Base-by-base conservation (phyloP, 192 early-diverging fungal species). In the Globomyces pollinis-pini region DNA sequence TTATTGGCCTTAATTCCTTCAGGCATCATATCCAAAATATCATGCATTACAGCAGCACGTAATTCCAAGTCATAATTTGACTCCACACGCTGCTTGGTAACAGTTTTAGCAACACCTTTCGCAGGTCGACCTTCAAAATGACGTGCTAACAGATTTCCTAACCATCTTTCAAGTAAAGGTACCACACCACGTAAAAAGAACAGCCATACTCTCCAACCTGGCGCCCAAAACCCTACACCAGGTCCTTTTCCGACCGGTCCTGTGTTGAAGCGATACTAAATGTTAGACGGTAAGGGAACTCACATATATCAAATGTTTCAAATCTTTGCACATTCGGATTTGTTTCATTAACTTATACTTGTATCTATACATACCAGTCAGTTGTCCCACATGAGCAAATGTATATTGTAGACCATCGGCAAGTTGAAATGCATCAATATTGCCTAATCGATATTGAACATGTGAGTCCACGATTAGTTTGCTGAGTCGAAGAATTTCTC, bases 321-420 rank as follows among this genome's bases (percentile, higher is more conserved):
- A 72, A 68, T 95, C 92, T 66, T 93, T 94, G 73, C 89, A 86
- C 68, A 91, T 91, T 52, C 94, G 89, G 59, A 99, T 93, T 69
- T 99, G 96, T 58, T 91, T 61, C 94, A 99, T 97, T 36, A 99
- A 68, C 34, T 87, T 78, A 72, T 99, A 99, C 77, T 99, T 99
- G 81, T 99, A 97, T 57, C 94, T 85, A 75, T 99, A 99, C 93
- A 99, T 99, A 56, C 96, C 96, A 13, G 96, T 97, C 50, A 99
- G 71, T 72, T 99, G 96, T 29, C 96, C 96, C 13, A 99, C 92
- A 66, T 99, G 96, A 1, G 96, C 87, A 80, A 99, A 97, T 49
- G 91, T 91, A 59, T 99, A 99, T 72, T 99, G 96, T 59, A 99
- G 75, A 42, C 96, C 96, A 72, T 99, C 96, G 12, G 96, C 96